phyloP scores from a whole-genome alignment of 371 early-diverging fungal genomes.

The Rhizopus sp. region DNA sequence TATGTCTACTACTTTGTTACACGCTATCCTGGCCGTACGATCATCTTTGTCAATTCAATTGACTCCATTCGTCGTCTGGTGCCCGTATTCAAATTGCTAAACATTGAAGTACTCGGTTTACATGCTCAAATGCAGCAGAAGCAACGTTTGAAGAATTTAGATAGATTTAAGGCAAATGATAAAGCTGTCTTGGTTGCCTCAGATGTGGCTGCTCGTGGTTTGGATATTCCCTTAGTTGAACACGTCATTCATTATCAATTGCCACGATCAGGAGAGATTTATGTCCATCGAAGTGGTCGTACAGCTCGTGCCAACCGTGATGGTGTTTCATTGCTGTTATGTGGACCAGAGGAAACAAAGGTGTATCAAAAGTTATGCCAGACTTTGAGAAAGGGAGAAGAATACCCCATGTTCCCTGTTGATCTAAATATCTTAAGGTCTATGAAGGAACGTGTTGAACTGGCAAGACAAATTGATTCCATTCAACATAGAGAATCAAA shows the following conservation, averaged over 20 bases:
- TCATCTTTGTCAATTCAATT: conserved; percentile 95
- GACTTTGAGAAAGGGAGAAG: conserved; percentile 68
- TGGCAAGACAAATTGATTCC: conserved; percentile 82
- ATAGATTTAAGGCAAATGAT: conserved; percentile 74
- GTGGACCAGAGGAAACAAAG: conserved; percentile 82
- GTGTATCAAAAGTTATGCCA: conserved; percentile 79
- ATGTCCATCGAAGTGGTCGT: conserved; percentile 93
- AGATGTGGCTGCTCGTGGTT: conserved; percentile 95
- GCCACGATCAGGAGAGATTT: conserved; percentile 95
- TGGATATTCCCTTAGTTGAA: conserved; percentile 96
- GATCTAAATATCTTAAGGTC: conserved; percentile 61
- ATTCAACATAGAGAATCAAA: conserved; percentile 78
- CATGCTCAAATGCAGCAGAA: conserved; percentile 96
- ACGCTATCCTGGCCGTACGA: conserved; percentile 87
- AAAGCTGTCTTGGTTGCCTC: conserved; percentile 82
- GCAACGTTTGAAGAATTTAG: conserved; percentile 90
- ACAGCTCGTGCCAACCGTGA: conserved; percentile 86
- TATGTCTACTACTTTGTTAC: conserved; percentile 85
- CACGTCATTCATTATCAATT: conserved; percentile 98
- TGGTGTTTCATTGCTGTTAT: conserved; percentile 82
- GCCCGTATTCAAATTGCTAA: conserved; percentile 76
- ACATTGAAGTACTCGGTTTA: conserved; percentile 69
- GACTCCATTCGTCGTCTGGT: conserved; percentile 86
- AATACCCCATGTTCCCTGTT: conserved; percentile 70
- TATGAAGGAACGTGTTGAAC: conserved; percentile 69